Base-by-base conservation (phyloP, 345 rosid genomes). In the Salix brachista region DNA sequence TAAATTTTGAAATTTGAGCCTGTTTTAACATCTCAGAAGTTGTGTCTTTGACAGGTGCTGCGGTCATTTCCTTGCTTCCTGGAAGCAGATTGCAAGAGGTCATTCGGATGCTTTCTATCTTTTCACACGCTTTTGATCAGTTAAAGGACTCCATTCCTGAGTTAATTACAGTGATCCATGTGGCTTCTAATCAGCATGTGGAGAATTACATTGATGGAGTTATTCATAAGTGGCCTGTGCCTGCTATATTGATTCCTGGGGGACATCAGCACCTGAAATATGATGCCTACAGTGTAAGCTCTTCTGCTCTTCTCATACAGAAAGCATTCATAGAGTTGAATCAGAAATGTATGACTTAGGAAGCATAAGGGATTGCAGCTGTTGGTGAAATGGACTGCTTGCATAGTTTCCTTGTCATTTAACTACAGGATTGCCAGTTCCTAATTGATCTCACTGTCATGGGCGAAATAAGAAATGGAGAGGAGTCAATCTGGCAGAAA, bases 81-180 rank as follows among this genome's bases (percentile, higher is more conserved):
- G 97, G 99, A 82, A 95, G 99, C 88, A 88, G 99, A 85, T 82
- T 91, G 82, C 97, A 93, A 82, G 99, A 95, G 85, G 96, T 93
- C 73, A 81, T 83, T 37, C 86, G 92, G 77, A 91, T 93, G 97
- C 91, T 95, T 84, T 89, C 99, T 65, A 90, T 95, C 81, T 95
- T 89, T 80, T 78, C 83, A 48, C 80, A 79, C 28, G 80, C 97
- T 36, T 68, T 90, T 76, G 80, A 85, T 64, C 84, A 74, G 83
- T 81, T 95, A 69, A 89, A 85, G 78, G 79, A 75, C n/a, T 79
- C 89, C 14, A 75, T 88, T 78, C 88, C 82, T 1, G 83, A 88
- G 66, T 83, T 93, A 82, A 23, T 83, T 62, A 86, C 89, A 0
- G 78, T 90, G 62, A 87, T 95, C 78, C 94, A 89, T 61, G 91